Evolutionary conservation across 192 early-diverging fungal genomes (phyloP), one percentile per base, ranked within the genome.

Genomic region (Phycomyces blakesleeanus): DNA sequence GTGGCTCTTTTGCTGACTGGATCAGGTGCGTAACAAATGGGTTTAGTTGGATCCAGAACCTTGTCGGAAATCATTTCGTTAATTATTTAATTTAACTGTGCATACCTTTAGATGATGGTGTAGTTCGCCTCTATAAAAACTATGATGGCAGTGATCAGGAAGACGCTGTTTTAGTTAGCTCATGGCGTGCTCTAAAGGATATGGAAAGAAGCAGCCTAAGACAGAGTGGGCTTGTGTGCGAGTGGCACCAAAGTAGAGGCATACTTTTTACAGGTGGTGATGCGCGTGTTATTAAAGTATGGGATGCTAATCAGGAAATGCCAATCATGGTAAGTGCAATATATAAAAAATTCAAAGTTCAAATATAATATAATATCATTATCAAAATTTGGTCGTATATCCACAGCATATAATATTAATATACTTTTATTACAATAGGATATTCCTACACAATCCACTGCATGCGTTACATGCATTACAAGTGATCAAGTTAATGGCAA

Each of bases 181-280:
- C 90, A 9, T 94, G 91, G 91, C 70, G 89, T 22, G 88, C 85
- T 0, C 61, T 93, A 15, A 85, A 87, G 26, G 89, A 91, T 37
- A 74, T 91, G 66, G 52, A 81, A 29, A 80, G 83, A 52, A 84
- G 78, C 41, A 81, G 61, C 52, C 75, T 55, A 38, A 73, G 71
- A 56, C 75, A 78, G 63, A 80, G 75, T 26, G 88, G 89, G 0
- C 64, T 89, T 14, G 78, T 92, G 7, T 76, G 75, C 1, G 89
- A 93, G 21, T 94, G 92, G 92, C 88, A 94, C 63, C 92, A 94
- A 75, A 63, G 66, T 24, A 72, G 80, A 16, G 92, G 91, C 8
- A 63, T 69, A 1, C 67, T 94, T 0, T 70, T 88, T 21, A 81
- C 87, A 20, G 82, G 81, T 41, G 92, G 92, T 18, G 88, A 89